A percentile compares a stretch with the other conserved stretches of the same genome.
These are phyloP conservation scores for Tremella yokohamensis DNA, from an alignment of 768 basidiomycete species.

Conservation along the genomic window DNA sequence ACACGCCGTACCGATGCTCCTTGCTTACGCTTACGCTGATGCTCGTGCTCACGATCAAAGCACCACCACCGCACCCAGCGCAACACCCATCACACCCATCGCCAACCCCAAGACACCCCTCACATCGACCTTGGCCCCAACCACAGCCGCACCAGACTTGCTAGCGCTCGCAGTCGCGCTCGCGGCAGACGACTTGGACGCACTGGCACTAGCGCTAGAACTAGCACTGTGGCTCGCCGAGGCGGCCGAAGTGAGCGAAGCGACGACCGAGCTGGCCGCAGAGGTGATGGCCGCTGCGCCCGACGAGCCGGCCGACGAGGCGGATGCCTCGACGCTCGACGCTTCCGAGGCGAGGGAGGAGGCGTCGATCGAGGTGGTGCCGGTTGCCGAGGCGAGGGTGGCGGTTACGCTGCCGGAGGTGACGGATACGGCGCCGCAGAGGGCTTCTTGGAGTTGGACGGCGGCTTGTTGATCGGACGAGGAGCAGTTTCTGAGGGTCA, in stretches of 20 bases:
- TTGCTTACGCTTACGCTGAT: no score
- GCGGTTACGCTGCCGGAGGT: slow-evolving; percentile 33
- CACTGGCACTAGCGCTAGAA: no score
- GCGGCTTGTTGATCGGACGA: slow-evolving; percentile 37
- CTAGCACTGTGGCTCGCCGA: no score
- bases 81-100: no score
- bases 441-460: slow-evolving; percentile 32
- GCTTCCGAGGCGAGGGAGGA: slow-evolving; percentile 12
- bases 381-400: slow-evolving; percentile 24
- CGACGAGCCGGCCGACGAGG: slow-evolving; percentile 7
- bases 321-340: slow-evolving; percentile 7
- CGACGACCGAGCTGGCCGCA: slow-evolving; percentile 11
- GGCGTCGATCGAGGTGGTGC: slow-evolving; percentile 20
- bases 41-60: no score
- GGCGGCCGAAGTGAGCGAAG: background rate
- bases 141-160: no score
- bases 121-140: no score
- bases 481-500: slow-evolving; percentile 34
- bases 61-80: no score
- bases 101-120: no score
- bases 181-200: no score
- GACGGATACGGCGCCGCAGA: slow-evolving; percentile 26
- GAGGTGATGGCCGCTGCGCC: slow-evolving; percentile 2
- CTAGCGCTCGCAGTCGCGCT: no score
- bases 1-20: no score